phyloP scores from a whole-genome alignment of 768 basidiomycete species.

The Nevesoporus exiguus region DNA sequence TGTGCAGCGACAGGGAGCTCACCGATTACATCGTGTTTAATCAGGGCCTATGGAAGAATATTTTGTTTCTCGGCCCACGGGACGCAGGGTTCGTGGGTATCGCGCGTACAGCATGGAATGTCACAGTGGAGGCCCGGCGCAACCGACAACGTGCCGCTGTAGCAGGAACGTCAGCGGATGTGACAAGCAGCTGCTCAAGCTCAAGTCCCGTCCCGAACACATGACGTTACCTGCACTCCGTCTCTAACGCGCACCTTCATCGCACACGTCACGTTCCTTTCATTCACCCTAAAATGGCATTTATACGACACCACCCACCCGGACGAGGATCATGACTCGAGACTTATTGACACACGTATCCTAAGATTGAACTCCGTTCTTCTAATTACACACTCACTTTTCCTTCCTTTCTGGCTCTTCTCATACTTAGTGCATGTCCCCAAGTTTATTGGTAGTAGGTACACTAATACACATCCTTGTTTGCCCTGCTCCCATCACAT shows the following conservation, averaged over 20 bases:
- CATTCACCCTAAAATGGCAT: slow-evolving; percentile 23
- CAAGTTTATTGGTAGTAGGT: slow-evolving; percentile 18
- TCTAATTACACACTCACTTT: slow-evolving; percentile 22
- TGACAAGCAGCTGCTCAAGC: slow-evolving; percentile 1
- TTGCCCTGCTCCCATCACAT: background rate
- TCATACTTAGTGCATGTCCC: slow-evolving; percentile 4
- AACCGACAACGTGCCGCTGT: slow-evolving; percentile 22
- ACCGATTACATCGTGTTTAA: slow-evolving; percentile 37
- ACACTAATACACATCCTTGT: slow-evolving; percentile 11
- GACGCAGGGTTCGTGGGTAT: slow-evolving; percentile 45
- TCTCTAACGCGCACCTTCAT: slow-evolving; percentile 6
- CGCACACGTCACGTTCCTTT: slow-evolving; percentile 19
- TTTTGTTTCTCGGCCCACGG: slow-evolving; percentile 50
- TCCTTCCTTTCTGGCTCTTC: background rate
- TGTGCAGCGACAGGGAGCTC: slow-evolving; percentile 37
- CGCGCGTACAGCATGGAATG: slow-evolving; percentile 66
- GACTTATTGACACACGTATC: slow-evolving; percentile 4
- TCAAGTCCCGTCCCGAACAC: slow-evolving; percentile 9
- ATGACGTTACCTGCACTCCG: slow-evolving; percentile 19
- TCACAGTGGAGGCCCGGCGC: slow-evolving; percentile 61
- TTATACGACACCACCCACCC: slow-evolving; percentile 24
- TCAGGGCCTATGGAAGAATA: slow-evolving; percentile 67
- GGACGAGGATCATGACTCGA: slow-evolving; percentile 31
- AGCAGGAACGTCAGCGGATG: slow-evolving; percentile 13
- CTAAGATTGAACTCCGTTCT: slow-evolving; percentile 15